These are phyloP conservation scores for Curvularia eragrostidis DNA, from an alignment of 2,329 filamentous ascomycete species.

Conservation along the genomic window DNA sequence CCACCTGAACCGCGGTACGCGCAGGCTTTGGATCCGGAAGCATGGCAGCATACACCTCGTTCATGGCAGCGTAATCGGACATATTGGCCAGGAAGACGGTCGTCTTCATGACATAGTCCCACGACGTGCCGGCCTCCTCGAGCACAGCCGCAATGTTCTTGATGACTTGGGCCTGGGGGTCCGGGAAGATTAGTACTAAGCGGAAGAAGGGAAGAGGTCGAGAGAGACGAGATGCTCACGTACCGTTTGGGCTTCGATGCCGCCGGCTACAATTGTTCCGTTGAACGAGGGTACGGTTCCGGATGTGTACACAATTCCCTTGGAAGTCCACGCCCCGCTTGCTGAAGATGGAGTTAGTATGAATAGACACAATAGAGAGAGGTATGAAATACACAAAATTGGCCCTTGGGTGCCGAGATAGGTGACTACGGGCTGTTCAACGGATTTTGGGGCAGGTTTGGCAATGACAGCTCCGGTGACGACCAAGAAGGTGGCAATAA, in stretches of 20 bases:
- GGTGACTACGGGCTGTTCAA: slow-evolving; percentile 37
- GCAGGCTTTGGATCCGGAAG: slow-evolving; percentile 41
- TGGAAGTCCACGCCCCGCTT: slow-evolving; percentile 39
- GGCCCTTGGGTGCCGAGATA: slow-evolving; percentile 43
- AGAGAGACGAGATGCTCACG: not conserved
- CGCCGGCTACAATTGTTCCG: slow-evolving; percentile 34
- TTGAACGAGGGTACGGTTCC: slow-evolving; percentile 41
- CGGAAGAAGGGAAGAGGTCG: not conserved
- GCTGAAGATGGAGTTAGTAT: slow-evolving; percentile 18
- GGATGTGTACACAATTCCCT: slow-evolving; percentile 43
- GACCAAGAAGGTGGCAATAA: slow-evolving; percentile 29
- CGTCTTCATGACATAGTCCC: slow-evolving; percentile 45
- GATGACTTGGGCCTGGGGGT: slow-evolving; percentile 42
- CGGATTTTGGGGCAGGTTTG: slow-evolving; percentile 30
- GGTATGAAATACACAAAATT: slow-evolving; percentile 29
- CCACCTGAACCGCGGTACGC: slow-evolving; percentile 40
- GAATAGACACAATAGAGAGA: too few relatives aligned
- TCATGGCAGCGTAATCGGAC: slow-evolving; percentile 45
- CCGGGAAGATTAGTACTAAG: slow-evolving; percentile 2
- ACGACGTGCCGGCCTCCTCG: slow-evolving; percentile 42
- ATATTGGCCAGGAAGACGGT: slow-evolving; percentile 45
- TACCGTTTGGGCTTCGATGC: slow-evolving; percentile 39
- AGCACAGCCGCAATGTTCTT: slow-evolving; percentile 42
- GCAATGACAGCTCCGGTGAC: slow-evolving; percentile 25
- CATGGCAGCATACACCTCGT: slow-evolving; percentile 42